A percentile compares a stretch with the other conserved stretches of the same genome.
These are phyloP conservation scores for Spinacia oleracea DNA, from an alignment of 179 eudicot species.

Conservation along the genomic window DNA sequence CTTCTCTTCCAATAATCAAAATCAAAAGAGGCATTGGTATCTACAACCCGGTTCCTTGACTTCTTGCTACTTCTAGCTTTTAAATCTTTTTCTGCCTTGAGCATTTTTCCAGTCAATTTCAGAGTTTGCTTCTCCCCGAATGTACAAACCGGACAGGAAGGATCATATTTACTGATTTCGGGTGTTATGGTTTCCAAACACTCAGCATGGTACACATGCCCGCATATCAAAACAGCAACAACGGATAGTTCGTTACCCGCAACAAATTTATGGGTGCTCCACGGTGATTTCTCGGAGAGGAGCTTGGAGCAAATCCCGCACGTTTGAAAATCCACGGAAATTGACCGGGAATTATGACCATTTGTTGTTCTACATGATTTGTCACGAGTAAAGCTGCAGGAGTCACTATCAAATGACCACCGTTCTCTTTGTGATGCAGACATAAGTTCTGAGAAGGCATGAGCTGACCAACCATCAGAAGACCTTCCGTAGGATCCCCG, in stretches of 20 bases:
- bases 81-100: conserved; percentile 48
- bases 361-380: conserved; percentile 46
- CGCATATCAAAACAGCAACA: conserved; percentile 55
- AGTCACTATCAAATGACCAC: conserved; percentile 82
- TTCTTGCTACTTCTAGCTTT: conserved; percentile 40
- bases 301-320: conserved; percentile 61
- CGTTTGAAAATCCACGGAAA: conserved; percentile 37
- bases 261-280: conserved; percentile 52
- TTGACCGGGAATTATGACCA: conserved; percentile 43
- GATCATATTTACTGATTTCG: conserved; percentile 51
- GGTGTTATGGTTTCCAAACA: conserved; percentile 57
- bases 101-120: conserved; percentile 41
- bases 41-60: conserved; percentile 39
- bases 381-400: conserved; percentile 48
- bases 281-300: conserved; percentile 46
- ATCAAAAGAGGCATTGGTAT: conserved; percentile 38
- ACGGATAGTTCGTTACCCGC: conserved; percentile 47
- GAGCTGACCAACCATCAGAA: conserved; percentile 78
- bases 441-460: conserved; percentile 65
- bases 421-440: conserved; percentile 63
- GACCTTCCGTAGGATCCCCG: conserved; percentile 71
- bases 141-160: conserved; percentile 57
- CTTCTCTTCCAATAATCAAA: conserved; percentile 47
- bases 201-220: conserved; percentile 60
- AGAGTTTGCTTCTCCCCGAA: conserved; percentile 50